These are phyloP conservation scores for Rutstroemia sp. DNA, from an alignment of 2,329 filamentous ascomycete genomes.

Conservation along the genomic window DNA sequence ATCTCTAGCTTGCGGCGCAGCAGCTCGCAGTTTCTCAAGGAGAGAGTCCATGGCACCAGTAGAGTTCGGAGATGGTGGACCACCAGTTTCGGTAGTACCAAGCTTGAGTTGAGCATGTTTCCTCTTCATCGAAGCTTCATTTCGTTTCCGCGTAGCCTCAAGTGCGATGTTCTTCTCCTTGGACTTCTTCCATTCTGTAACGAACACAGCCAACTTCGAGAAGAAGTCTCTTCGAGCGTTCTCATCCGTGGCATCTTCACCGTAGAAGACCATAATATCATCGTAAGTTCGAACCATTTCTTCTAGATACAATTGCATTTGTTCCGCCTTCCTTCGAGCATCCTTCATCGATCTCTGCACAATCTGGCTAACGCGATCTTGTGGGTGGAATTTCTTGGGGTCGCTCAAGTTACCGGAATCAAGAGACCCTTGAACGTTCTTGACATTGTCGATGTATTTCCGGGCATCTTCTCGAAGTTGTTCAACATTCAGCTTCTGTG, in stretches of 20 bases:
- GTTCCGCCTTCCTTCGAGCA: slow-evolving; percentile 87
- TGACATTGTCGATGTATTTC: slow-evolving; percentile 90
- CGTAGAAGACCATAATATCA: slow-evolving; percentile 94
- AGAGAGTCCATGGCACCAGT: slow-evolving; percentile 94
- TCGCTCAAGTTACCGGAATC: slow-evolving; percentile 93
- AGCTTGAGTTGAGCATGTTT: slow-evolving; percentile 66
- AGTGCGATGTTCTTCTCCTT: slow-evolving; percentile 80
- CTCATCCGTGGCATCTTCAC: slow-evolving; percentile 86
- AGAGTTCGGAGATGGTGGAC: slow-evolving; percentile 58
- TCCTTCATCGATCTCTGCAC: slow-evolving; percentile 96
- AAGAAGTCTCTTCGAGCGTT: slow-evolving; percentile 95
- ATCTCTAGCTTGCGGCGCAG: slow-evolving; percentile 82
- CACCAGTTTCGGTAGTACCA: slow-evolving; percentile 32
- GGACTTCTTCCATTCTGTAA: slow-evolving; percentile 93
- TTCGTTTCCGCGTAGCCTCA: slow-evolving; percentile 77
- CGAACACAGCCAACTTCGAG: slow-evolving; percentile 81
- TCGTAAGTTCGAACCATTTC: slow-evolving; percentile 89
- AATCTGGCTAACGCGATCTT: slow-evolving; percentile 87
- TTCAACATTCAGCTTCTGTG: slow-evolving; percentile 92
- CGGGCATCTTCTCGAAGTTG: slow-evolving; percentile 81
- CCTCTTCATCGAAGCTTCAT: slow-evolving; percentile 87
- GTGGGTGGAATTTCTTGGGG: slow-evolving; percentile 94
- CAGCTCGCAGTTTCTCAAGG: slow-evolving; percentile 88
- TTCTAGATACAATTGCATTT: slow-evolving; percentile 87
- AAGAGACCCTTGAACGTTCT: slow-evolving; percentile 84